Conservation (phyloP, 164 flowering plant genomes). For the Taxillus chinensis region DNA sequence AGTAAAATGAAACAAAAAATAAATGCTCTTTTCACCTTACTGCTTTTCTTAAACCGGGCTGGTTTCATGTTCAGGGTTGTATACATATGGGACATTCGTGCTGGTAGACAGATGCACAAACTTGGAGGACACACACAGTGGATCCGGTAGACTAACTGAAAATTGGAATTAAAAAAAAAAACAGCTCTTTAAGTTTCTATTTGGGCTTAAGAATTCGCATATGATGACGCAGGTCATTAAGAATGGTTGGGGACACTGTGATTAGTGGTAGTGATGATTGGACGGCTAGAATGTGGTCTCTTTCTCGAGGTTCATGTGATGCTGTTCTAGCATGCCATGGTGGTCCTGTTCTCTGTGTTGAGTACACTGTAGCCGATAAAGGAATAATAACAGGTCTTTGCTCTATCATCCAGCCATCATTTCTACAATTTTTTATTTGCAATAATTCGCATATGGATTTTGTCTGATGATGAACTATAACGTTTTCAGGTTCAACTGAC, state of each 20-base stretch:
- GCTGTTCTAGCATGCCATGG: conserved; percentile 96
- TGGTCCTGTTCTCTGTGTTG: conserved; percentile 84
- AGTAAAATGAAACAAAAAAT: neutral
- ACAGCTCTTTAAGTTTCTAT: neutral
- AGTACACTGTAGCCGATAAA: conserved; percentile 62
- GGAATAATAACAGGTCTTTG: conserved; percentile 83
- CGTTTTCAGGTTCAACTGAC: conserved; percentile 79
- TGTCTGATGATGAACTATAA: conserved; percentile 4
- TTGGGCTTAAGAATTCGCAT: neutral
- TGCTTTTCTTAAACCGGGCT: conserved; percentile 3
- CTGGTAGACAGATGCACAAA: conserved; percentile 93
- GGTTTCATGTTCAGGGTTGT: conserved; percentile 48
- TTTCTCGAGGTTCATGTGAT: conserved; percentile 91
- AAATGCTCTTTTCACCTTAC: neutral
- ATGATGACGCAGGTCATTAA: conserved; percentile 63
- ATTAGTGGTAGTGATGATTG: conserved; percentile 98
- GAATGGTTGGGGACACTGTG: conserved; percentile 92
- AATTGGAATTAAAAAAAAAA: neutral
- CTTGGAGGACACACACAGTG: conserved; percentile 87
- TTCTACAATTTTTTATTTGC: too few species aligned
- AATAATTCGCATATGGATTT: neutral
- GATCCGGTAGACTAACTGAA: conserved; percentile 50
- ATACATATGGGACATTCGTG: conserved; percentile 95
- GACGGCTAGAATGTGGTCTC: conserved; percentile 98
- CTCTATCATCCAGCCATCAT: neutral